Evolutionary conservation across 306 rosid species (phyloP), one percentile per base, ranked within the genome.

Genomic region (Mimosa bimucronata): DNA sequence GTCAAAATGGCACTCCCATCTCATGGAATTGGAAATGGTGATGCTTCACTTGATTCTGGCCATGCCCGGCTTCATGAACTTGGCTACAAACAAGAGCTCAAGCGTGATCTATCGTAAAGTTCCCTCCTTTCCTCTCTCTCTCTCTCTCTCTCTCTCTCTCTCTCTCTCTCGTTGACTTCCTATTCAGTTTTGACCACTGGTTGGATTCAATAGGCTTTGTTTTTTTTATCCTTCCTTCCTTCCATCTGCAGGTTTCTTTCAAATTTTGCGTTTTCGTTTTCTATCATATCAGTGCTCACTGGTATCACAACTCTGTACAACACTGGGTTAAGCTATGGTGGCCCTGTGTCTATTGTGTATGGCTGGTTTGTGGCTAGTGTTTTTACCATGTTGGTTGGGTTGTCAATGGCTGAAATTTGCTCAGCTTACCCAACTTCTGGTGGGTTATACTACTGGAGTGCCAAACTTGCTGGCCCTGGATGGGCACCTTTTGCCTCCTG

Each of bases 401-500:
- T 84, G 8, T 90, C 99, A 28, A 95, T 95, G 98, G 97, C 97
- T 69, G 98, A 95, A 87, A 95, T 95, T 76, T 95, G 99, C 85
- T 95, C 99, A 0, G 86, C 99, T 41, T 95, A 83, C 48, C 99
- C 98, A 15, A 95, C 98, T 71, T 95, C 98, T 66, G 98, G 98
- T 48, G 98, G 98, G 28, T 94, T 95, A 67, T 95, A 95, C 77
- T 95, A 91, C 80, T 95, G 98, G 98, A 93, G 98, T 60, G 98
- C 98, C 25, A 95, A 89, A 82, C 98, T 95, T 87, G 98, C 98
- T 73, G 98, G 98, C 42, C 93, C 98, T 0, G 25, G 31, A 2
- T 95, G 98, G 98, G 97, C 98, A 3, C 98, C 98, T 26, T 90
- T 91, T 87, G 98, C 98, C 38, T 95, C 98, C 34, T 95, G 98